Evolutionary conservation across 208 protist species (phyloP).

Genomic region (Acanthamoeba royreba): DNA sequence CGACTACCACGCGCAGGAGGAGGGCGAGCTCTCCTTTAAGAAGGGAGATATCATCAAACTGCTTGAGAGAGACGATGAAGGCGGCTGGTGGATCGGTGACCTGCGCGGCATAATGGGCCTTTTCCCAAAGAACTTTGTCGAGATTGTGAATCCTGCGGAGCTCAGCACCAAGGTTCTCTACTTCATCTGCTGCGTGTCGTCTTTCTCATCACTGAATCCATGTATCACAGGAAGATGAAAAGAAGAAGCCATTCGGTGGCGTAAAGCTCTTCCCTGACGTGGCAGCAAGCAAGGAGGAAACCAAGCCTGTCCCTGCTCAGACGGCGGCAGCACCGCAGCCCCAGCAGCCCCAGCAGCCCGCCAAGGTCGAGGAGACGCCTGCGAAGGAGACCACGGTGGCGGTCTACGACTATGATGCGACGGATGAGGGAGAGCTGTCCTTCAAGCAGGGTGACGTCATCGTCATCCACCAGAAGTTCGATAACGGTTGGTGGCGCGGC

Average conservation of each 20-base stretch:
- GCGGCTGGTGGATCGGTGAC: conserved; percentile 46
- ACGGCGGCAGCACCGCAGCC: not conserved
- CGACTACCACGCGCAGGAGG: conserved; percentile 45
- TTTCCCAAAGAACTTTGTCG: conserved; percentile 45
- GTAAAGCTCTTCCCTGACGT: not conserved
- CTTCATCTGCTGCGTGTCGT: not conserved
- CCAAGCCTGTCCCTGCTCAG: too few relatives aligned
- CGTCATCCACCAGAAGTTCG: not conserved
- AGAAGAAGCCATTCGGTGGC: not conserved
- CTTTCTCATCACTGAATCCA: not conserved
- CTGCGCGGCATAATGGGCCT: not conserved
- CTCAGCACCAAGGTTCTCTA: not conserved
- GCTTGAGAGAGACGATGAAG: not conserved
- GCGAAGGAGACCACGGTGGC: not conserved
- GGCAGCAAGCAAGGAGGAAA: not conserved
- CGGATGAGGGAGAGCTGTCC: conserved; percentile 27
- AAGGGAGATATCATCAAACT: conserved; percentile 25
- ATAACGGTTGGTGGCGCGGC: conserved; percentile 38
- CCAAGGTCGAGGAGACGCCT: not conserved
- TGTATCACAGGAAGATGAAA: not conserved
- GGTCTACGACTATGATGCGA: conserved; percentile 16
- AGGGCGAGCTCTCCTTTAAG: conserved; percentile 31
- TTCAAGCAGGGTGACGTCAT: conserved; percentile 37
- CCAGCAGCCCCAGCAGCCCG: not conserved
- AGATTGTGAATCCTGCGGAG: not conserved